A percentile compares a stretch with the other conserved stretches of the same genome.
phyloP scores from a whole-genome alignment of 169 alveolate species.

The Plasmodium sp. region DNA sequence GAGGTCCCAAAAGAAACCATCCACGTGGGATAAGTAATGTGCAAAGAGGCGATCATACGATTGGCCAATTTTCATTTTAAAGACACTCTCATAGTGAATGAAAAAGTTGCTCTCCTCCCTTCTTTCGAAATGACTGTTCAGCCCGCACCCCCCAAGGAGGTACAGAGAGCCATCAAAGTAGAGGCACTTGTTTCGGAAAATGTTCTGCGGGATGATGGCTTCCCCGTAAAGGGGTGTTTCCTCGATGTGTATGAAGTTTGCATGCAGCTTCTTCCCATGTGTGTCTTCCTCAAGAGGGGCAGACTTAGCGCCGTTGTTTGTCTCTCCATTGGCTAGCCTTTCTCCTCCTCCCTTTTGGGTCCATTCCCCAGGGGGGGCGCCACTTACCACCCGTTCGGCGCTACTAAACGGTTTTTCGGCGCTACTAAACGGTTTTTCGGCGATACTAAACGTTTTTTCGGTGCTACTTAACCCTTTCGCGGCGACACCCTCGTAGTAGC shows the following conservation, averaged over 20 bases:
- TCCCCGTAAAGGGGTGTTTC: neutral
- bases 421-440: no score
- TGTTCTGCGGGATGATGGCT: conserved; percentile 33
- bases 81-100: conserved; percentile 23
- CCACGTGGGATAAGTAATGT: conserved; percentile 5
- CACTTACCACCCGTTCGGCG: neutral
- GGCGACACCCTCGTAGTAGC: neutral
- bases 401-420: no score
- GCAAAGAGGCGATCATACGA: neutral
- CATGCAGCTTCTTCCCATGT: conserved; percentile 3
- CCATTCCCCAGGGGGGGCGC: neutral
- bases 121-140: neutral
- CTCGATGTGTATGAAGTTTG: conserved; percentile 9
- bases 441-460: no score
- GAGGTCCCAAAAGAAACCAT: conserved; percentile 11
- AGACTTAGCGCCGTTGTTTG: neutral
- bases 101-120: neutral
- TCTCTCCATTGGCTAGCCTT: neutral
- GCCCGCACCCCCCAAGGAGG: conserved; percentile 38
- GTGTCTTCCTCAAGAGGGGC: neutral
- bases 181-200: conserved; percentile 31
- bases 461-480: no score
- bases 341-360: neutral
- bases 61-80: conserved; percentile 1
- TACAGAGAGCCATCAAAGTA: conserved; percentile 13